Percentiles rank a stretch among this genome's conserved stretches.
These are phyloP conservation scores for Boletales sp. DNA, from an alignment of 768 basidiomycete genomes.

Conservation along the genomic window DNA sequence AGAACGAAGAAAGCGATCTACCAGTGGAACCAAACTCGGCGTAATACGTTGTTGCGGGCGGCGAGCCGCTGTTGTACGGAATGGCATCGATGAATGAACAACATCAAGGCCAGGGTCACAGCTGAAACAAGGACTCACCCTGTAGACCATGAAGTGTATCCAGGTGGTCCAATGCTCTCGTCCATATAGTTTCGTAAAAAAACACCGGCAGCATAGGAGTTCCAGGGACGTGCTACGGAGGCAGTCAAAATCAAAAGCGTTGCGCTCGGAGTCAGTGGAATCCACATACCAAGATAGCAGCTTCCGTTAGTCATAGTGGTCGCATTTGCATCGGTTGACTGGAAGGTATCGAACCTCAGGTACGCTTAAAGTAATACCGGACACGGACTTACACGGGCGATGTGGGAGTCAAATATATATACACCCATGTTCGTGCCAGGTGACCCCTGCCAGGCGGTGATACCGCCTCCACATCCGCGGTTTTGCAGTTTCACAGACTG, in stretches of 20 bases:
- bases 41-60: constrained; percentile 53
- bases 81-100: no score
- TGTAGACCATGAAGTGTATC: constrained; percentile 44
- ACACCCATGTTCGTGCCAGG: constrained; percentile 41
- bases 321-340: constrained; percentile 60
- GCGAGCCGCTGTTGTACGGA: constrained; percentile 39
- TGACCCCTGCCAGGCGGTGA: constrained; percentile 63
- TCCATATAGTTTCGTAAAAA: constrained; percentile 59
- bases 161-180: constrained; percentile 45
- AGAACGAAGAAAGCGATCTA: constrained; percentile 9
- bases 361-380: no score
- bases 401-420: constrained; percentile 51
- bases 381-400: constrained; percentile 43
- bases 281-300: constrained; percentile 48
- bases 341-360: neutral
- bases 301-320: constrained; percentile 40
- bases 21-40: constrained; percentile 57
- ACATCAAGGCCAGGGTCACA: no score
- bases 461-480: constrained; percentile 63
- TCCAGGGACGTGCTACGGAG: constrained; percentile 52
- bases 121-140: constrained; percentile 7
- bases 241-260: no score
- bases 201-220: constrained; percentile 51
- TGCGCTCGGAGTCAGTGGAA: no score
- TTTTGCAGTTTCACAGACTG: constrained; percentile 58